Evolutionary conservation across 2,329 filamentous ascomycete species (phyloP).

Genomic region (Chaetomium sp.): DNA sequence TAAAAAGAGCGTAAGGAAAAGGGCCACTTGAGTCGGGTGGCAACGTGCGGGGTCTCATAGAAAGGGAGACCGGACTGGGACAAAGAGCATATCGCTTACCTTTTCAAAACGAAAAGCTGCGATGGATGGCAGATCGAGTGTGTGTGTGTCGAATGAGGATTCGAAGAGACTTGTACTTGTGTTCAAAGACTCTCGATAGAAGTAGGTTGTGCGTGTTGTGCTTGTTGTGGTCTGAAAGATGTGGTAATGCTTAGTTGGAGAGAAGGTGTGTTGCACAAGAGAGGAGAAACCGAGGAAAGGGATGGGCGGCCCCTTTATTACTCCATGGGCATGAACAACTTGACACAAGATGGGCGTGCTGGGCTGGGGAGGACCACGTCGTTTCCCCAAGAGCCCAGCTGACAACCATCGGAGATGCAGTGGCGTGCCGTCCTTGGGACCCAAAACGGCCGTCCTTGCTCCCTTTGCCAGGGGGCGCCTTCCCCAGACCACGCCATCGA

Average conservation of each 20-base stretch:
- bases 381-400: slow-evolving; percentile 1
- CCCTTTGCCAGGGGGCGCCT: slow-evolving; percentile 1
- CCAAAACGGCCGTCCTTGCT: neutral
- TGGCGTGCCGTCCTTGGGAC: neutral
- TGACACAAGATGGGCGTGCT: neutral
- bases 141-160: too few relatives aligned
- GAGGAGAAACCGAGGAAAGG: slow-evolving; percentile 13
- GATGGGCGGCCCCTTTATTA: slow-evolving; percentile 17
- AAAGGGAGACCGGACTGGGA: too few relatives aligned
- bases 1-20: neutral
- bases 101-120: too few relatives aligned
- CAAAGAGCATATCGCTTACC: too few relatives aligned
- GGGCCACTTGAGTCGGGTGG: neutral
- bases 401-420: slow-evolving; percentile 1
- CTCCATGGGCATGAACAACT: slow-evolving; percentile 6
- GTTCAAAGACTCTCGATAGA: neutral
- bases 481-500: neutral
- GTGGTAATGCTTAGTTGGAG: neutral
- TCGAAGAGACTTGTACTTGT: too few relatives aligned
- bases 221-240: neutral
- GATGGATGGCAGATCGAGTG: too few relatives aligned
- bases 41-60: neutral
- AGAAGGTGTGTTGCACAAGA: slow-evolving; percentile 11
- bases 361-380: neutral
- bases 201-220: neutral